A percentile compares a stretch with the other conserved stretches of the same genome.
Evolutionary conservation across 495 filamentous ascomycete species (phyloP).

Genomic region (Neurospora discreta): DNA sequence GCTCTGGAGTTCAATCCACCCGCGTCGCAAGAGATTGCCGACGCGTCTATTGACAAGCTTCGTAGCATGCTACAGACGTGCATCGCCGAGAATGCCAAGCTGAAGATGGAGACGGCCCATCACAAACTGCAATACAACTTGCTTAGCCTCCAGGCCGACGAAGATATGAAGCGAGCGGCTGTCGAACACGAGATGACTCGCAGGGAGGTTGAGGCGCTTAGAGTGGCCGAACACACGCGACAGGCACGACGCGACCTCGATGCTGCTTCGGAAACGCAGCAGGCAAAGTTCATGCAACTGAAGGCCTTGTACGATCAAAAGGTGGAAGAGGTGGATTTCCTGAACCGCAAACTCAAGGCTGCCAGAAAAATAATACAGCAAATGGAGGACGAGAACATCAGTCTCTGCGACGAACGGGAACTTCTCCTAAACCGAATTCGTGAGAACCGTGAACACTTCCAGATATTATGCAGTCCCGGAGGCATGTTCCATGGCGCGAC

Average conservation of each 20-base stretch:
- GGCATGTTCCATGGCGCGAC: constrained; percentile 37
- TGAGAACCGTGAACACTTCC: constrained; percentile 77
- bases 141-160: constrained; percentile 72
- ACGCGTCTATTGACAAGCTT: constrained; percentile 46
- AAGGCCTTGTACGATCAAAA: constrained; percentile 45
- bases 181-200: constrained; percentile 92
- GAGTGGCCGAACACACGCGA: constrained; percentile 44
- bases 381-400: constrained; percentile 55
- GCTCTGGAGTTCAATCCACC: constrained; percentile 44
- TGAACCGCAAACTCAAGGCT: constrained; percentile 53
- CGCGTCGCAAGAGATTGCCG: constrained; percentile 52
- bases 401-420: constrained; percentile 58
- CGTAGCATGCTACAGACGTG: constrained; percentile 41
- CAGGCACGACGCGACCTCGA: constrained; percentile 35
- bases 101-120: constrained; percentile 78
- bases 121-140: constrained; percentile 88
- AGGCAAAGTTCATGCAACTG: constrained; percentile 35
- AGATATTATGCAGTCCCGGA: constrained; percentile 48
- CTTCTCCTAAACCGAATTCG: constrained; percentile 71
- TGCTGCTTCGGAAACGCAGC: constrained; percentile 24
- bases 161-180: constrained; percentile 74
- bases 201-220: constrained; percentile 79
- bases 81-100: constrained; percentile 44
- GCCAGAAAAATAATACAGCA: constrained; percentile 63
- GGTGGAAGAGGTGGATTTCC: constrained; percentile 49